These are phyloP conservation scores for Globisporangium alternatum DNA, from an alignment of 352 stramenopile species.

Conservation along the genomic window DNA sequence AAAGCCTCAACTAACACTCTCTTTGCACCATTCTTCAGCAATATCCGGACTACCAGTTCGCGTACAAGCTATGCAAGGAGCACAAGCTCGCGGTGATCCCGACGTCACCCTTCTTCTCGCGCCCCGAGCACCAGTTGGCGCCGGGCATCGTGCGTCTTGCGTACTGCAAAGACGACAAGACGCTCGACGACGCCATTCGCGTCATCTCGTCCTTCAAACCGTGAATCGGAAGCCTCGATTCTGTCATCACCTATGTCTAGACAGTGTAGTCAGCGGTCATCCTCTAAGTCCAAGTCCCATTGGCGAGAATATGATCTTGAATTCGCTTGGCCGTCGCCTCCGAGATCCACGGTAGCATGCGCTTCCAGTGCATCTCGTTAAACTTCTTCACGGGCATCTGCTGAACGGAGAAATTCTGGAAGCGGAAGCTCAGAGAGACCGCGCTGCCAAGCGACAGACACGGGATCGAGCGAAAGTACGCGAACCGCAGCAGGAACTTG, in stretches of 20 bases:
- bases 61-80: conserved; percentile 89
- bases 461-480: conserved; percentile 56
- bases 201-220: conserved; percentile 58
- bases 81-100: conserved; percentile 92
- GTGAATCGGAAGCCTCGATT: conserved; percentile 12
- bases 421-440: conserved; percentile 77
- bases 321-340: conserved; percentile 51
- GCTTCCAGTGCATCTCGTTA: conserved; percentile 83
- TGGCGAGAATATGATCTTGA: conserved; percentile 38
- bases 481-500: conserved; percentile 47
- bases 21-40: conserved; percentile 30
- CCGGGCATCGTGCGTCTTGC: conserved; percentile 88
- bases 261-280: background rate
- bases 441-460: conserved; percentile 52
- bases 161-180: conserved; percentile 97
- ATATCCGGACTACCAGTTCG: conserved; percentile 86
- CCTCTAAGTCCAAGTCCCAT: conserved; percentile 5
- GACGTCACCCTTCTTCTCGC: conserved; percentile 92
- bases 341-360: conserved; percentile 81
- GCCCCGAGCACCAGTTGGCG: conserved; percentile 74
- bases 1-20: background rate
- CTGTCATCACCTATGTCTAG: background rate
- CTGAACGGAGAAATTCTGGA: conserved; percentile 54
- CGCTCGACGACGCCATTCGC: conserved; percentile 81
- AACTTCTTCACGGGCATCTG: conserved; percentile 79